Evolutionary conservation across 805 yeast species (phyloP).

Genomic region (Kodamaea nitidulidarum): DNA sequence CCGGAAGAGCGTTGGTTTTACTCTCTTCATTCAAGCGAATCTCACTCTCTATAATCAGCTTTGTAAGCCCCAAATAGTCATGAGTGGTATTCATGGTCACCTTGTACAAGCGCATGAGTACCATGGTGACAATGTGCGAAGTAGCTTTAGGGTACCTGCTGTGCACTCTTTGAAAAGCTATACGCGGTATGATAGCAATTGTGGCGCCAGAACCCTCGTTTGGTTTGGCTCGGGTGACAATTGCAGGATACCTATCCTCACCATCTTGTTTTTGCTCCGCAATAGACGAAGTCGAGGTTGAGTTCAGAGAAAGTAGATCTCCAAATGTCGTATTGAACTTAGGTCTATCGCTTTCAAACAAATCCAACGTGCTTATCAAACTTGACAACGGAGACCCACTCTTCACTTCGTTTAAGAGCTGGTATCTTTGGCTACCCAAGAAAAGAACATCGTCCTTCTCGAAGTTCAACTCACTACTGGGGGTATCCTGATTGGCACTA

Average conservation of each 20-base stretch:
- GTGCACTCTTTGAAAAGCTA: slow-evolving; percentile 71
- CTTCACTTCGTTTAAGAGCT: slow-evolving; percentile 72
- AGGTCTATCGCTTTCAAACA: slow-evolving; percentile 42
- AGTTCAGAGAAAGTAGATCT: slow-evolving; percentile 4
- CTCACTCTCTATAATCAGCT: slow-evolving; percentile 78
- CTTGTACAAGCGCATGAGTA: slow-evolving; percentile 76
- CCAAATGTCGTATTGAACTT: slow-evolving; percentile 4
- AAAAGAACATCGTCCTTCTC: slow-evolving; percentile 40
- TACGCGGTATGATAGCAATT: slow-evolving; percentile 86
- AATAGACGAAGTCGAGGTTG: slow-evolving; percentile 8
- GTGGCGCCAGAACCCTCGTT: slow-evolving; percentile 47
- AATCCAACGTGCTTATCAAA: slow-evolving; percentile 68
- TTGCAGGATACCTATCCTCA: slow-evolving; percentile 22
- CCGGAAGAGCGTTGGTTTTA: slow-evolving; percentile 43
- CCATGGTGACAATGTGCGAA: slow-evolving; percentile 91
- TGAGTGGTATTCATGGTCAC: slow-evolving; percentile 92
- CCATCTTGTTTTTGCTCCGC: background rate
- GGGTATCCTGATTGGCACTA: background rate
- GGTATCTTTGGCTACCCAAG: slow-evolving; percentile 61
- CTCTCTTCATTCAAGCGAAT: slow-evolving; percentile 42
- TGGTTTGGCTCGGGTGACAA: slow-evolving; percentile 67
- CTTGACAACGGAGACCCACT: slow-evolving; percentile 85
- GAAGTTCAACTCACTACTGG: slow-evolving; percentile 19
- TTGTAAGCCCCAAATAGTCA: slow-evolving; percentile 77
- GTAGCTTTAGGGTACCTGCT: slow-evolving; percentile 81